These are phyloP conservation scores for Ceratobasidium sp. DNA, from an alignment of 1,284 basidiomycete genomes.

Conservation along the genomic window DNA sequence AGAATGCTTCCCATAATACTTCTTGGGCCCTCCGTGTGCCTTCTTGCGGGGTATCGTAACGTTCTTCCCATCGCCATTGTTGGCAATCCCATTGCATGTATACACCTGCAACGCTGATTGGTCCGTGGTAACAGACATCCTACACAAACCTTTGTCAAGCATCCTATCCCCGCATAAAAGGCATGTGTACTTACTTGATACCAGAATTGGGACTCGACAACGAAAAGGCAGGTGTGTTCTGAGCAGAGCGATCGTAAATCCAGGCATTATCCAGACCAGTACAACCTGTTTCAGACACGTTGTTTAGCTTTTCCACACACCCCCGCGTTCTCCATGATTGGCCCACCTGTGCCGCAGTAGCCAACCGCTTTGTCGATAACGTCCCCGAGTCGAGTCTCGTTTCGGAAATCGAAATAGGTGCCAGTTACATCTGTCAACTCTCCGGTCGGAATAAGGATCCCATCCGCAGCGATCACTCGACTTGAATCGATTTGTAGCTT, in stretches of 20 bases:
- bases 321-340: not conserved
- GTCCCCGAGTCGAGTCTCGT: constrained; percentile 56
- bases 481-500: constrained; percentile 56
- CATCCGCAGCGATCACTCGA: constrained; percentile 59
- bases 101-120: constrained; percentile 65
- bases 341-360: constrained; percentile 51
- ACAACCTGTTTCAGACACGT: constrained; percentile 52
- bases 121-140: constrained; percentile 53
- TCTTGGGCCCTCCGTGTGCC: constrained; percentile 59
- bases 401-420: constrained; percentile 61
- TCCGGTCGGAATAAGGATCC: constrained; percentile 62
- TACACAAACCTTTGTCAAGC: not conserved
- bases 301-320: not conserved
- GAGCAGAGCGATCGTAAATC: constrained; percentile 53
- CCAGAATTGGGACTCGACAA: constrained; percentile 61
- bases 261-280: constrained; percentile 62
- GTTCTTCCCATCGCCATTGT: constrained; percentile 36
- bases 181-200: constrained; percentile 56
- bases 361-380: constrained; percentile 43
- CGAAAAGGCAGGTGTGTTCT: constrained; percentile 51
- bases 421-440: constrained; percentile 56
- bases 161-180: not conserved
- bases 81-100: constrained; percentile 57
- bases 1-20: constrained; percentile 57
- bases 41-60: constrained; percentile 56